These are phyloP conservation scores for Cryptosporidium muris DNA, from an alignment of 169 alveolate genomes.

Conservation along the genomic window DNA sequence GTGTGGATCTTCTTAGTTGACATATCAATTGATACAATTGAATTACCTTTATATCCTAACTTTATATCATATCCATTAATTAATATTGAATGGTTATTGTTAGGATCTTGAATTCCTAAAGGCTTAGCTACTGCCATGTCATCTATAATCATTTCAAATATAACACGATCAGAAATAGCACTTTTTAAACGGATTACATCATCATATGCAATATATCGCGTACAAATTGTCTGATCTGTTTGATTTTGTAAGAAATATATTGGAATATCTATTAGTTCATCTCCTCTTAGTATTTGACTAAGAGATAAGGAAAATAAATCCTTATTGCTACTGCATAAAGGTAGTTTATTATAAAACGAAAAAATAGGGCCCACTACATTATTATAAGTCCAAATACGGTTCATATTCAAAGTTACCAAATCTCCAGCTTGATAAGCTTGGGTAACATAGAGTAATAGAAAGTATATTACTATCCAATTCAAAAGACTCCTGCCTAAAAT, in stretches of 20 bases:
- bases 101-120: slow-evolving; percentile 25
- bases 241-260: slow-evolving; percentile 23
- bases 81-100: slow-evolving; percentile 13
- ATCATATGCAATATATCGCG: slow-evolving; percentile 6
- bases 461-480: too few relatives aligned
- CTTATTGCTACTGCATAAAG: slow-evolving; percentile 19
- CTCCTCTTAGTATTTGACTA: slow-evolving; percentile 63
- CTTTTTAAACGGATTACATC: slow-evolving; percentile 30
- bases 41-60: slow-evolving; percentile 39
- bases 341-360: slow-evolving; percentile 53
- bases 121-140: slow-evolving; percentile 70
- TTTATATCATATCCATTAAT: slow-evolving; percentile 45
- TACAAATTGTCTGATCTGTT: slow-evolving; percentile 15
- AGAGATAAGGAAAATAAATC: slow-evolving; percentile 28
- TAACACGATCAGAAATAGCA: slow-evolving; percentile 18
- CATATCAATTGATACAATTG: slow-evolving; percentile 34
- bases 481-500: too few relatives aligned
- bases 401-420: slow-evolving; percentile 26
- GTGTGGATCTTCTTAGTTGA: slow-evolving; percentile 25
- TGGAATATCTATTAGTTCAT: slow-evolving; percentile 16
- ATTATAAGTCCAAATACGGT: slow-evolving; percentile 64
- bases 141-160: slow-evolving; percentile 40
- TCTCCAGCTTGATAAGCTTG: slow-evolving; percentile 48
- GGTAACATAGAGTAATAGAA: neutral
- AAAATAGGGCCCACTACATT: slow-evolving; percentile 30